Percentiles rank a stretch among this genome's conserved stretches.
phyloP scores from a whole-genome alignment of 108 stramenopile species.

The Pseudonitzschia delicatissima region DNA sequence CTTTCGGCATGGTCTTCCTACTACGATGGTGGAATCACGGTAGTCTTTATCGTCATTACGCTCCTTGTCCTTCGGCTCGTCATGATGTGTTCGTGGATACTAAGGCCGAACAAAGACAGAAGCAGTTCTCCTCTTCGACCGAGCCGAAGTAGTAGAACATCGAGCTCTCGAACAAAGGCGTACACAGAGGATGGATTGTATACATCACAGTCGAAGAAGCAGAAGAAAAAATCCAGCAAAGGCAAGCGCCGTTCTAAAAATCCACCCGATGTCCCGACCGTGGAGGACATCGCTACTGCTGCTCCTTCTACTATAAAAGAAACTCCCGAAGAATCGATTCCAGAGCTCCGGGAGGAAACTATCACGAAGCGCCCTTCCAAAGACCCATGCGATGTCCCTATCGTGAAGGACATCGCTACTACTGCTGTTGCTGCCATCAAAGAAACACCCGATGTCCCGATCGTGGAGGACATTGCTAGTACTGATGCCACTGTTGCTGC shows the following conservation, averaged over 20 bases:
- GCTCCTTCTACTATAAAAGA: no score
- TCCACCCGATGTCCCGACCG: no score
- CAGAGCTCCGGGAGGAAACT: not conserved
- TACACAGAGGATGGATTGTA: not conserved
- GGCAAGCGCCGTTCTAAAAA: not conserved
- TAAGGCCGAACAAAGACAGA: not conserved
- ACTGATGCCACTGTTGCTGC: no score
- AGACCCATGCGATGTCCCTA: no score
- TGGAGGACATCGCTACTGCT: not conserved
- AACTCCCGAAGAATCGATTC: constrained; percentile 5
- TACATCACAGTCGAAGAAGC: not conserved
- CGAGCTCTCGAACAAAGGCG: not conserved
- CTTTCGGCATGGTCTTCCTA: constrained; percentile 10
- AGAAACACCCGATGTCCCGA: no score
- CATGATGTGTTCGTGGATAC: not conserved
- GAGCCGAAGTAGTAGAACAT: not conserved
- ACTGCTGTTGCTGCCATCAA: no score
- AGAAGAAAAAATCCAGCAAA: constrained; percentile 4
- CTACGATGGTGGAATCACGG: constrained; percentile 6
- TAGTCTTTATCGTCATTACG: not conserved
- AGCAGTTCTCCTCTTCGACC: not conserved
- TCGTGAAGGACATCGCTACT: no score
- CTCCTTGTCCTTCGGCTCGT: not conserved
- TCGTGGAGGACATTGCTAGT: no score
- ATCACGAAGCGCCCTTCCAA: no score